A percentile compares a stretch with the other conserved stretches of the same genome.
phyloP scores from a whole-genome alignment of 495 filamentous ascomycete genomes.

The Aspergillus cristatus region DNA sequence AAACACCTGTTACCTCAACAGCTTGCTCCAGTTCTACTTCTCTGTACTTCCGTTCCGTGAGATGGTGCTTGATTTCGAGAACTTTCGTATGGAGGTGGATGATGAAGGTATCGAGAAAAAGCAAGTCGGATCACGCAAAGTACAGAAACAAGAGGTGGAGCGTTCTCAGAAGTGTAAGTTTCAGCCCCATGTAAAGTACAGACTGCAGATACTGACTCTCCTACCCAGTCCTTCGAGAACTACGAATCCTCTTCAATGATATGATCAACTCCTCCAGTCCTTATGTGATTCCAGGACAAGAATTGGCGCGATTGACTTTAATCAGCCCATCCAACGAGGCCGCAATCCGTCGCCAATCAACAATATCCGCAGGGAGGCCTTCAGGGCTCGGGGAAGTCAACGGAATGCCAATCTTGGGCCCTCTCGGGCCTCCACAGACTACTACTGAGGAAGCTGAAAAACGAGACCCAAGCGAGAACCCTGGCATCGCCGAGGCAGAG shows the following conservation, averaged over 20 bases:
- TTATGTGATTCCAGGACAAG: constrained; percentile 58
- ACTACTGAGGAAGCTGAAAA: constrained; percentile 10
- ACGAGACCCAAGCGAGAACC: constrained; percentile 17
- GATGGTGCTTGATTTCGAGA: constrained; percentile 65
- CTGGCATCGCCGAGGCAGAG: constrained; percentile 9
- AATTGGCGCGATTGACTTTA: constrained; percentile 75
- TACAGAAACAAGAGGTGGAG: constrained; percentile 53
- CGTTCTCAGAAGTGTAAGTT: constrained; percentile 63
- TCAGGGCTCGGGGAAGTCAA: constrained; percentile 40
- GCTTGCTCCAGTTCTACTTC: constrained; percentile 91
- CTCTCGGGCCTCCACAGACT: constrained; percentile 35
- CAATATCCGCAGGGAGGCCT: constrained; percentile 31
- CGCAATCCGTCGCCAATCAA: constrained; percentile 47
- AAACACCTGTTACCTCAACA: constrained; percentile 97
- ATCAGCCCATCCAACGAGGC: constrained; percentile 53
- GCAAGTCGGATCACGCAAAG: constrained; percentile 53
- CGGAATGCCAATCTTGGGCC: constrained; percentile 43
- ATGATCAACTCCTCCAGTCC: constrained; percentile 50
- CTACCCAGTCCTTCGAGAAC: constrained; percentile 58
- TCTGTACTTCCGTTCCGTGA: constrained; percentile 75
- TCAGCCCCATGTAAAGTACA: neutral
- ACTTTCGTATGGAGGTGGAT: constrained; percentile 53
- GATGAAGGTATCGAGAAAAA: constrained; percentile 51
- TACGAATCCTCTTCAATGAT: constrained; percentile 61
- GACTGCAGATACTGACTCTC: neutral